Evolutionary conservation across 192 early-diverging fungal species (phyloP), one percentile per base, ranked within the genome.

Genomic region (Podila epicladia): DNA sequence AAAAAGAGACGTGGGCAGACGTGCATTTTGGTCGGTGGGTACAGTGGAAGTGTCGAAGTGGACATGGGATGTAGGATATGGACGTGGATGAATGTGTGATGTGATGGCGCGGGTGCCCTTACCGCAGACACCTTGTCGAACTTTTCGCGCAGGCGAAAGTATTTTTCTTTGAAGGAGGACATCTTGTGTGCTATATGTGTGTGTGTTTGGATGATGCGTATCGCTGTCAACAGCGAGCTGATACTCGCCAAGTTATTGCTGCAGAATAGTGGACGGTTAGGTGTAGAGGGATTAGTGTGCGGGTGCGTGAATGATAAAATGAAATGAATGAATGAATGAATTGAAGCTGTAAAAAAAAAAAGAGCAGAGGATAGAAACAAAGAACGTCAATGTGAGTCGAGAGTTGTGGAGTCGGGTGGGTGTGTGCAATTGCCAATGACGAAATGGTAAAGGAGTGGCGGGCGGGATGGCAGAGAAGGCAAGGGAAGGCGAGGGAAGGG

Each of bases 41-140:
- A 2, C 1, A 2, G 3, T 29, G 29, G 29, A 11, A 9, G 38
- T 12, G 9, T 12, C 9, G 38, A 12, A 9, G 38, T 41, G 11
- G 38, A 5, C 12, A 12, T 12, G 38, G 5, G 5, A 9, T 37
- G 35, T 37, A 3, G 35, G 35, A 9, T 37, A 6, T 37, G 9
- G 9, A 45, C 1, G 41, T 45, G 41, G 41, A 37, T 11, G 41
- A 17, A 3, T 33, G 41, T 45, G 41, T 11, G 41, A 37, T 37
- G 35, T 45, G 35, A 37, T 37, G n/a, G n/a, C n/a, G n/a, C n/a
- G n/a, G n/a, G 35, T 45, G 41, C 41, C 22, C 69, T 67, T 78
- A 78, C 75, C 75, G 75, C 65, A 45, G 75, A 78, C 57, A 78
- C 75, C 33, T 69, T 59, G 64, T 78, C 75, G 50, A 78, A 78